These are phyloP conservation scores for Aspergillus floridensis DNA, from an alignment of 2,329 filamentous ascomycete genomes.

Conservation along the genomic window DNA sequence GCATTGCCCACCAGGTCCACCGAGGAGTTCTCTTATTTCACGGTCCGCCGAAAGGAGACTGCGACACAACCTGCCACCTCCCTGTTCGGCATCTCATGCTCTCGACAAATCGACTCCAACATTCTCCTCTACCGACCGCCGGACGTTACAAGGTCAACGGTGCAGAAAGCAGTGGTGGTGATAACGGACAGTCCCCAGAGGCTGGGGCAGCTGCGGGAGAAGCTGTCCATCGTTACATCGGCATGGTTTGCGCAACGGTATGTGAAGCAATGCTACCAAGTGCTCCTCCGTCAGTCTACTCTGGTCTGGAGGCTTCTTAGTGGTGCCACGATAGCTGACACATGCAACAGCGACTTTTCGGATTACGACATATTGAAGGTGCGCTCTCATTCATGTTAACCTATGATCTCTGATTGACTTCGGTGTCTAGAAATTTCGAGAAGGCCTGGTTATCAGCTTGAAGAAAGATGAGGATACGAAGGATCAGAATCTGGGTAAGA, in stretches of 20 bases:
- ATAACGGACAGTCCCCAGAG: constrained; percentile 86
- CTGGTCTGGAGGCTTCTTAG: background rate
- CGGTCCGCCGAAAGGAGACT: constrained; percentile 63
- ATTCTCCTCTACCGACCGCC: constrained; percentile 73
- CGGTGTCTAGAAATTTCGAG: constrained; percentile 72
- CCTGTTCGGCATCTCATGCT: constrained; percentile 94
- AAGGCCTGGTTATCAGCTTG: constrained; percentile 66
- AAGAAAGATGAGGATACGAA: constrained; percentile 67
- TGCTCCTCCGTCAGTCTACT: constrained; percentile 1
- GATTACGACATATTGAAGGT: constrained; percentile 83
- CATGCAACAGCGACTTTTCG: constrained; percentile 66
- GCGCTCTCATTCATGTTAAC: constrained; percentile 15
- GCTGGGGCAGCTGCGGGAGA: constrained; percentile 87
- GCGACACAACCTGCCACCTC: constrained; percentile 62
- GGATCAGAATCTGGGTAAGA: constrained; percentile 81
- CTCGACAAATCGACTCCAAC: constrained; percentile 80
- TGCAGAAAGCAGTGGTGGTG: constrained; percentile 96
- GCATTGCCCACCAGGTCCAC: constrained; percentile 58
- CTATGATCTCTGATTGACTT: constrained; percentile 13
- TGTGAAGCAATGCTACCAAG: constrained; percentile 20
- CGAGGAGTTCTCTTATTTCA: constrained; percentile 99
- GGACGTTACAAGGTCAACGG: constrained; percentile 94
- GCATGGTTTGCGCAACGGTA: constrained; percentile 93
- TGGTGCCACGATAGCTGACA: constrained; percentile 6
- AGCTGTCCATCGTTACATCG: constrained; percentile 83